Percentiles rank a stretch among this genome's conserved stretches.
Conservation (phyloP, 2,329 filamentous ascomycete genomes). For the Torrubiella hemipterigena region DNA sequence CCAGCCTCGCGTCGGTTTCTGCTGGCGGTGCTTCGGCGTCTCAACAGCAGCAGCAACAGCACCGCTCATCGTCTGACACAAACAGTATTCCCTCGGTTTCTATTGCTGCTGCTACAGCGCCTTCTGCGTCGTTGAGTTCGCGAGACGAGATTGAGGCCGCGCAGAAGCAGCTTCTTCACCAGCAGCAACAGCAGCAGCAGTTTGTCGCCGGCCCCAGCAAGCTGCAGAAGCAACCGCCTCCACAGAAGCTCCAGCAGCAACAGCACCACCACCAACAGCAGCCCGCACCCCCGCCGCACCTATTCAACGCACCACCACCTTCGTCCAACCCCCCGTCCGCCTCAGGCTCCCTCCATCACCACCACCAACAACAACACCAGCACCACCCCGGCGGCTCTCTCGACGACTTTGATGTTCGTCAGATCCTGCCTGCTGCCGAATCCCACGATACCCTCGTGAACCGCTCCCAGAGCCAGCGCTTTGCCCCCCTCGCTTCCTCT, state of each 20-base stretch:
- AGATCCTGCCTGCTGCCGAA: slow-evolving; percentile 25
- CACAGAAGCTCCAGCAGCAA: slow-evolving; percentile 13
- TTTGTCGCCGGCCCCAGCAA: slow-evolving; percentile 7
- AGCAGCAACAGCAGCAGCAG: slow-evolving; percentile 14
- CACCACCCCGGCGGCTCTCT: slow-evolving; percentile 12
- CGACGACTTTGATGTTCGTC: slow-evolving; percentile 20
- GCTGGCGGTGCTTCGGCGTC: neutral
- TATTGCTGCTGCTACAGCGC: slow-evolving; percentile 3
- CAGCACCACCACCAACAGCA: slow-evolving; percentile 12
- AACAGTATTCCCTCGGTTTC: slow-evolving; percentile 5
- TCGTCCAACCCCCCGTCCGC: slow-evolving; percentile 15
- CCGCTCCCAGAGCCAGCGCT: slow-evolving; percentile 41
- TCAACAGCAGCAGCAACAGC: neutral
- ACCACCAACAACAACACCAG: slow-evolving; percentile 10
- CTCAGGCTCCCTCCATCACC: slow-evolving; percentile 18
- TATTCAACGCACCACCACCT: slow-evolving; percentile 16
- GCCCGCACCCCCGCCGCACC: slow-evolving; percentile 16
- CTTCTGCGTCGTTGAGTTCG: too few relatives aligned
- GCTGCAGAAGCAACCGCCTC: slow-evolving; percentile 14
- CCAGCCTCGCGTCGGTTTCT: neutral
- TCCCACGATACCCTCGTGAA: slow-evolving; percentile 31
- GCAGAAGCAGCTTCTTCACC: slow-evolving; percentile 9
- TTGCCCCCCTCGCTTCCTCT: slow-evolving; percentile 20
- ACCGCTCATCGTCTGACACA: neutral
- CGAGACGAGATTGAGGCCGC: slow-evolving; percentile 4